phyloP scores from a whole-genome alignment of 202 grass and related monocot species.

The Musa balbisiana region DNA sequence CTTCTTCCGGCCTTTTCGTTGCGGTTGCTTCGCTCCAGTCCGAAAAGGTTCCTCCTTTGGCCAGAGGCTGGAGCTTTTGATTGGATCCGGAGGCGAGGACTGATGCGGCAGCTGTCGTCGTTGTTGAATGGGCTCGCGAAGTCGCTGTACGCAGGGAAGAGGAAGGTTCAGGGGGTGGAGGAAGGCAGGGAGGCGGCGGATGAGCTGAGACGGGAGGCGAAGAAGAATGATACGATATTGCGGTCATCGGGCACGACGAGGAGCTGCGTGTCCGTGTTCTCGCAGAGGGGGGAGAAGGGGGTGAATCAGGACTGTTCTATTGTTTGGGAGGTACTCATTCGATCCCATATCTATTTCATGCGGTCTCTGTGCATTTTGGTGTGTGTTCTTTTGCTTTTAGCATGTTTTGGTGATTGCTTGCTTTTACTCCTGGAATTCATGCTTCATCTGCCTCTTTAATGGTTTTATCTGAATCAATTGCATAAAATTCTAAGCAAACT shows the following conservation, averaged over 20 bases:
- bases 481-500: too few relatives aligned
- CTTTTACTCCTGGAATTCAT: neutral
- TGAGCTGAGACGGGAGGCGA: constrained; percentile 21
- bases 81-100: neutral
- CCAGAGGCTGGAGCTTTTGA: neutral
- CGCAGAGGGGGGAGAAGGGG: constrained; percentile 88
- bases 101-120: constrained; percentile 78
- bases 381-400: too few relatives aligned
- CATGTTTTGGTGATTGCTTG: neutral
- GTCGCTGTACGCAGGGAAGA: constrained; percentile 53
- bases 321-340: constrained; percentile 69
- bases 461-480: too few relatives aligned
- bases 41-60: neutral
- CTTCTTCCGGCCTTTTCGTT: neutral
- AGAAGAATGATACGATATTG: constrained; percentile 37
- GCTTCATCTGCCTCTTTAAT: neutral
- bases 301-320: constrained; percentile 84
- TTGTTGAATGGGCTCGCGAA: constrained; percentile 72
- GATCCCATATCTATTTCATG: neutral
- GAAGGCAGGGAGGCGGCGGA: constrained; percentile 19
- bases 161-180: constrained; percentile 21
- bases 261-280: constrained; percentile 60
- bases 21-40: too few relatives aligned
- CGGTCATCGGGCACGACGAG: constrained; percentile 52
- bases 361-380: too few relatives aligned